Evolutionary conservation across 2,329 filamentous ascomycete genomes (phyloP).

Genomic region (Paramyrothecium roridum): DNA sequence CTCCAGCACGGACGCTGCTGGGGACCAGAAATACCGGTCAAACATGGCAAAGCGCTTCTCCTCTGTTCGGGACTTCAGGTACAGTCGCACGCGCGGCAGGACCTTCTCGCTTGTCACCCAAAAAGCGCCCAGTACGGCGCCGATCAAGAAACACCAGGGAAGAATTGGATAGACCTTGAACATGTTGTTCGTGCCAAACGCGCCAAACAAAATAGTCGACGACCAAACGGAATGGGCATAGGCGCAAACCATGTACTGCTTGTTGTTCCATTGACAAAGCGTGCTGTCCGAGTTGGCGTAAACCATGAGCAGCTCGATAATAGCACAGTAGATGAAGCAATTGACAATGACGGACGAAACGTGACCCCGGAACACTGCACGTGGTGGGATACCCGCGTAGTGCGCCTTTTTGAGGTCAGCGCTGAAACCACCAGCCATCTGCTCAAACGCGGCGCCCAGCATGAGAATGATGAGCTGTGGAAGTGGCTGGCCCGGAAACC

Average conservation of each 20-base stretch:
- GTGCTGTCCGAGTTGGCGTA: conserved; percentile 20
- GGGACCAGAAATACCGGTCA: conserved; percentile 7
- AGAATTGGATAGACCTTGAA: conserved; percentile 17
- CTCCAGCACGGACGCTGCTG: conserved; percentile 9
- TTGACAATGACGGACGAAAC: conserved; percentile 13
- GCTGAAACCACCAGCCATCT: conserved; percentile 15
- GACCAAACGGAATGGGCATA: conserved; percentile 18
- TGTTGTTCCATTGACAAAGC: conserved; percentile 21
- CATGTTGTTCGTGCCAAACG: conserved; percentile 21
- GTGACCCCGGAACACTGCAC: conserved; percentile 24
- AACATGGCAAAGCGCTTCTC: conserved; percentile 12
- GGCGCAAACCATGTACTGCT: conserved; percentile 23
- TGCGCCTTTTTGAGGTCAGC: conserved; percentile 25
- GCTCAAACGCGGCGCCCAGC: conserved; percentile 17
- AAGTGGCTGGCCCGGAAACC: conserved; percentile 18
- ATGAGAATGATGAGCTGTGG: conserved; percentile 19
- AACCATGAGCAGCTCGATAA: conserved; percentile 8
- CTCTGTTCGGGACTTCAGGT: conserved; percentile 9
- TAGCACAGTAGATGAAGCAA: conserved; percentile 32
- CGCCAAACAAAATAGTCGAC: conserved; percentile 13
- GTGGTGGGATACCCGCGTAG: conserved; percentile 24
- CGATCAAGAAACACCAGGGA: conserved; percentile 29
- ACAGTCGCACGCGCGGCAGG: conserved; percentile 13
- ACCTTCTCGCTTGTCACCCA: conserved; percentile 22
- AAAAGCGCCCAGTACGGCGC: conserved; percentile 22